Percentiles rank a stretch among this genome's conserved stretches.
Evolutionary conservation across 129 eudicot species (phyloP).

Genomic region (Helichrysum umbraculigerum): DNA sequence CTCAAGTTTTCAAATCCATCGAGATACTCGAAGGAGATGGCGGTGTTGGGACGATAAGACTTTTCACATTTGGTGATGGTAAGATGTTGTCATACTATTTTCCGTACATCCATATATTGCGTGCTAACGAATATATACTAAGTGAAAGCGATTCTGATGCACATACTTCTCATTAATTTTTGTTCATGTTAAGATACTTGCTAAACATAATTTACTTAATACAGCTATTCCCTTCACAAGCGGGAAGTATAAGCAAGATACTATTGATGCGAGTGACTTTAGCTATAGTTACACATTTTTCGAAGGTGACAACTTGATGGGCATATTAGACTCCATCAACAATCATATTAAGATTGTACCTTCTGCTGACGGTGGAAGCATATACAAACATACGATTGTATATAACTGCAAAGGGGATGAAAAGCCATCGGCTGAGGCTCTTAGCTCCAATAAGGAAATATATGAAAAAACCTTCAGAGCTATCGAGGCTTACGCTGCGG

Average conservation of each 20-base stretch:
- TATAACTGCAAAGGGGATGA: slow-evolving; percentile 4
- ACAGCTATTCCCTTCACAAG: background rate
- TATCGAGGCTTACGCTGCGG: background rate
- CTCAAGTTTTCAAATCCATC: slow-evolving; percentile 9
- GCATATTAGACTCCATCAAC: slow-evolving; percentile 1
- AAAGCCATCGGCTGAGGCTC: background rate
- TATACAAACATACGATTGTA: background rate
- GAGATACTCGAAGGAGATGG: slow-evolving; percentile 8
- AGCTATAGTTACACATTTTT: slow-evolving; percentile 8
- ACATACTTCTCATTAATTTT: too few relatives aligned
- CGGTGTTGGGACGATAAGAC: slow-evolving; percentile 9
- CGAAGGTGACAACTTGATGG: slow-evolving; percentile 18
- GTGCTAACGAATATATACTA: too few relatives aligned
- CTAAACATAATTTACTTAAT: background rate
- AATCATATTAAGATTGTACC: background rate
- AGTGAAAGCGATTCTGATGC: too few relatives aligned
- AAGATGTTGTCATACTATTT: background rate
- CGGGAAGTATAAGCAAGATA: background rate
- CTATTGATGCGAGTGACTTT: background rate
- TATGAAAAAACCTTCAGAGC: background rate
- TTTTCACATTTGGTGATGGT: slow-evolving; percentile 21
- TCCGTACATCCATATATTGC: background rate
- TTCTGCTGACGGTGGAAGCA: background rate
- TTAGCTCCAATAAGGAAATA: background rate
- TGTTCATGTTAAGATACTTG: too few relatives aligned